Evolutionary conservation across 208 protist species (phyloP).

Genomic region (Trypanosoma cruzi): DNA sequence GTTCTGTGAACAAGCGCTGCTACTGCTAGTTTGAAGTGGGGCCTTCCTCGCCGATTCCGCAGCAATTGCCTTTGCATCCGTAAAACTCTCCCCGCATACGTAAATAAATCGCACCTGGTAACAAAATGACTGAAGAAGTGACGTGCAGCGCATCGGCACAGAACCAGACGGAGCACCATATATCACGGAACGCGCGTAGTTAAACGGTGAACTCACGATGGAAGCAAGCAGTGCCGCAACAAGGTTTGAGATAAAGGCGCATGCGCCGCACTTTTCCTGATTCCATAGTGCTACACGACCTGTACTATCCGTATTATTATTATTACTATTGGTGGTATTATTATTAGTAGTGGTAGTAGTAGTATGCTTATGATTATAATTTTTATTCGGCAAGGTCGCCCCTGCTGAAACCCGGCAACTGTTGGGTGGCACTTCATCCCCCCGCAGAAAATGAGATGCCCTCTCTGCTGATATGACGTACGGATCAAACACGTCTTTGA

Average conservation of each 20-base stretch:
- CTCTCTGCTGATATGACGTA: slow-evolving; percentile 25
- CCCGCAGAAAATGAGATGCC: background rate
- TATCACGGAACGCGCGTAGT: slow-evolving; percentile 86
- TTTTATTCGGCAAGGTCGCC: background rate
- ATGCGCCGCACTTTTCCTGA: slow-evolving; percentile 30
- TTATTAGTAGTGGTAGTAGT: background rate
- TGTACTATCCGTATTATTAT: background rate
- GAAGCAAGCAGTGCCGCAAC: slow-evolving; percentile 79
- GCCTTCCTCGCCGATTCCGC: background rate
- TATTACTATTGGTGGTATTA: background rate
- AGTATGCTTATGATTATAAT: too few relatives aligned
- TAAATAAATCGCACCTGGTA: slow-evolving; percentile 79
- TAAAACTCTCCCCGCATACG: slow-evolving; percentile 67
- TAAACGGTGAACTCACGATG: slow-evolving; percentile 84
- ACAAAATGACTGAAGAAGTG: slow-evolving; percentile 73
- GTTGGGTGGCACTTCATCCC: background rate
- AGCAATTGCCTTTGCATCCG: slow-evolving; percentile 21
- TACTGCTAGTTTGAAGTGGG: background rate
- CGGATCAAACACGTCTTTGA: slow-evolving; percentile 47
- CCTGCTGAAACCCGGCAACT: background rate
- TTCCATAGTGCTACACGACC: background rate
- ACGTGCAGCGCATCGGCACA: slow-evolving; percentile 62
- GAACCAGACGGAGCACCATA: slow-evolving; percentile 79
- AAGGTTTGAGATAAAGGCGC: slow-evolving; percentile 77
- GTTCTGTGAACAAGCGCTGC: background rate